phyloP scores from a whole-genome alignment of 2,329 filamentous ascomycete species.

The Penicillium oxalicum region DNA sequence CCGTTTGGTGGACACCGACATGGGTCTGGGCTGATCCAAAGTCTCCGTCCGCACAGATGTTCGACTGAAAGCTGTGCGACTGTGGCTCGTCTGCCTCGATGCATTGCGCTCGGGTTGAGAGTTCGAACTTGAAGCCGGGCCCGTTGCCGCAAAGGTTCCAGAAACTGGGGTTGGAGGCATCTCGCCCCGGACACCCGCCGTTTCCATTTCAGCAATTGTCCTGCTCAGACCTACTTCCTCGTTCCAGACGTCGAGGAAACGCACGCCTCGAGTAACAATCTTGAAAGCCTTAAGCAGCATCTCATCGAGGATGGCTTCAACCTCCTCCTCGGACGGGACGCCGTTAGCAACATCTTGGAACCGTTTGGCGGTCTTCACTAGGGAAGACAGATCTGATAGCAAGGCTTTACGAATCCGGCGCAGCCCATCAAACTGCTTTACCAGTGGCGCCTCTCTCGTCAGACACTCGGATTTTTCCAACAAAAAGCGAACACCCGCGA shows the following conservation, averaged over 20 bases:
- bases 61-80: conserved; percentile 22
- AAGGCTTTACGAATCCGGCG: conserved; percentile 79
- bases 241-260: conserved; percentile 81
- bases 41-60: conserved; percentile 18
- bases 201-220: conserved; percentile 36
- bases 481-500: conserved; percentile 85
- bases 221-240: conserved; percentile 46
- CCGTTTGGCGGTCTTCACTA: conserved; percentile 83
- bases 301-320: conserved; percentile 67
- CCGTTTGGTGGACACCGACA: conserved; percentile 41
- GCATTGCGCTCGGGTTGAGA: conserved; percentile 27
- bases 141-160: conserved; percentile 31
- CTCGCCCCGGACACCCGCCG: conserved; percentile 22
- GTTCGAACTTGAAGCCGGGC: conserved; percentile 18
- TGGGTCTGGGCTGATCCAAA: conserved; percentile 26
- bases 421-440: conserved; percentile 69
- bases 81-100: conserved; percentile 29
- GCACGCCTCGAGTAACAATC: conserved; percentile 83
- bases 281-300: conserved; percentile 92
- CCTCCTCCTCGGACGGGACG: conserved; percentile 33
- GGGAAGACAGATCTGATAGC: conserved; percentile 77
- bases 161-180: conserved; percentile 35
- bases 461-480: conserved; percentile 84
- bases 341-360: conserved; percentile 67
- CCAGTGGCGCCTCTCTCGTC: conserved; percentile 69